Conservation (phyloP, 768 basidiomycete species). For the Tulasnella sp. region DNA sequence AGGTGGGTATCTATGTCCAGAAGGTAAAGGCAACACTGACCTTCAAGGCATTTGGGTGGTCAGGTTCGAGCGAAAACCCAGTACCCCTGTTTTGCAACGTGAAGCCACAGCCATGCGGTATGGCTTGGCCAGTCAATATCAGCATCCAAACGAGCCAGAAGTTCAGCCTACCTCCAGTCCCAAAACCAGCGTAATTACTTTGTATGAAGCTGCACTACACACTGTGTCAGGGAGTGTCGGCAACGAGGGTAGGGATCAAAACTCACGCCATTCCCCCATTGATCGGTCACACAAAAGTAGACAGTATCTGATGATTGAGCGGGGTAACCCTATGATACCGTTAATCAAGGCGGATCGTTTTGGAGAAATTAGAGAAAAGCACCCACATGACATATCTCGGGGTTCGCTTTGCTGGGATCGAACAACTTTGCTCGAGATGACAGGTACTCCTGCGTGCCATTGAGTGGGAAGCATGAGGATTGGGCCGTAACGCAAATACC, state of each 20-base stretch:
- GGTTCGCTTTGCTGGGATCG: constrained; percentile 51
- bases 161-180: constrained; percentile 53
- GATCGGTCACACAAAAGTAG: constrained; percentile 80
- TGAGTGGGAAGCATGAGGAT: background rate
- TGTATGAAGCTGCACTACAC: constrained; percentile 68
- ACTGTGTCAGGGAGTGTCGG: background rate
- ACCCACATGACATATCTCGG: constrained; percentile 53
- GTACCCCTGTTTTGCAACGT: constrained; percentile 90
- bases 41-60: constrained; percentile 75
- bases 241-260: background rate
- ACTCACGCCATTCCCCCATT: constrained; percentile 62
- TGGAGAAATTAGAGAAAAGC: constrained; percentile 11
- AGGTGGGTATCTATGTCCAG: too few relatives aligned
- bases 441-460: constrained; percentile 60
- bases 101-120: constrained; percentile 92
- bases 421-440: constrained; percentile 67
- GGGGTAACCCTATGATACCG: constrained; percentile 54
- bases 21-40: constrained; percentile 29
- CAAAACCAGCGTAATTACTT: constrained; percentile 84
- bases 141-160: background rate
- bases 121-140: constrained; percentile 36
- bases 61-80: constrained; percentile 65
- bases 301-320: constrained; percentile 84
- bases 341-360: constrained; percentile 13
- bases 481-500: background rate